These are phyloP conservation scores for Pelargonium australe DNA, from an alignment of 441 rosid species.

Conservation along the genomic window DNA sequence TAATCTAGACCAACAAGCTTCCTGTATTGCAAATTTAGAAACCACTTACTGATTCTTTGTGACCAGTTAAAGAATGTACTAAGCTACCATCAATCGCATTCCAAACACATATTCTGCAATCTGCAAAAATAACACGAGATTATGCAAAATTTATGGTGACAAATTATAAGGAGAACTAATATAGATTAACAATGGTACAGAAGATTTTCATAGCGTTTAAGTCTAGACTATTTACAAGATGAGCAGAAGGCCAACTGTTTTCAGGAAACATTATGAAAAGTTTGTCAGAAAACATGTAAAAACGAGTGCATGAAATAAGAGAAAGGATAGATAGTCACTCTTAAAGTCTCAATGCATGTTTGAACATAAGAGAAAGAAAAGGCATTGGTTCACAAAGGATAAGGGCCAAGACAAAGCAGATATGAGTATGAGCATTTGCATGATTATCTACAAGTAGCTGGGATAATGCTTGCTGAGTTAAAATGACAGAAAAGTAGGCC, in stretches of 20 bases:
- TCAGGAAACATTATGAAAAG: not conserved
- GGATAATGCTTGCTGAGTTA: not conserved
- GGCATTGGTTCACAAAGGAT: not conserved
- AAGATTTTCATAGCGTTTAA: not conserved
- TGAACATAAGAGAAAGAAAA: not conserved
- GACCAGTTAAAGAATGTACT: constrained; percentile 97
- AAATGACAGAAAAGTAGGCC: not conserved
- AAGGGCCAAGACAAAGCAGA: not conserved
- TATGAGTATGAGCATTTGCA: not conserved
- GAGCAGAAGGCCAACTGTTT: not conserved
- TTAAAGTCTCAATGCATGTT: not conserved
- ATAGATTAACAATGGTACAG: not conserved
- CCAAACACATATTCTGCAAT: constrained; percentile 99
- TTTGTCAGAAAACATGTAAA: not conserved
- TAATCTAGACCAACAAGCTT: constrained; percentile 4
- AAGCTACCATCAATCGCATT: constrained; percentile 96
- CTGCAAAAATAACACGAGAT: constrained; percentile 38
- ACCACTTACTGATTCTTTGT: constrained; percentile 80
- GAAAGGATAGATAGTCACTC: not conserved
- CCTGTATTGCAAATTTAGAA: not conserved
- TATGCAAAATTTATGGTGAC: constrained; percentile 17
- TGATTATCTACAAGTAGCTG: not conserved
- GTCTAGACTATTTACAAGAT: not conserved
- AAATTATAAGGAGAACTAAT: constrained; percentile 12
- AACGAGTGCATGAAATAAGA: not conserved